Percentiles rank a stretch among this genome's conserved stretches.
phyloP scores from a whole-genome alignment of 441 rosid genomes.

The Brassica hybrid region DNA sequence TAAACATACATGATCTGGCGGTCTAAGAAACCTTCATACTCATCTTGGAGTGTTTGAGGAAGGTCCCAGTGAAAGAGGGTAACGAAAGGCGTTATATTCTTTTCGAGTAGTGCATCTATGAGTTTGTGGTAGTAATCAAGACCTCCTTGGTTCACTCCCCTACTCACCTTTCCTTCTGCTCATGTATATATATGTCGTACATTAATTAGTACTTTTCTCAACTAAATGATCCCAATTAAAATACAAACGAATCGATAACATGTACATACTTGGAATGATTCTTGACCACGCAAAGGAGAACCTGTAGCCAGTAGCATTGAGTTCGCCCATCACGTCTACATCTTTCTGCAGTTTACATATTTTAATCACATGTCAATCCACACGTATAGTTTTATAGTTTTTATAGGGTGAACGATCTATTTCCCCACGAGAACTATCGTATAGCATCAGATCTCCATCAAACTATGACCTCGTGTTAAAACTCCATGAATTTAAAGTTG shows the following conservation, averaged over 20 bases:
- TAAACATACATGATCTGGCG: constrained; percentile 37
- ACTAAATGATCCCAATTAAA: neutral
- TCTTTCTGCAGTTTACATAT: constrained; percentile 24
- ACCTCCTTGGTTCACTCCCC: constrained; percentile 30
- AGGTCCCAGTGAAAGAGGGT: constrained; percentile 45
- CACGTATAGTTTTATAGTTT: too few species aligned
- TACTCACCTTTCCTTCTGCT: constrained; percentile 36
- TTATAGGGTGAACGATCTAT: too few species aligned
- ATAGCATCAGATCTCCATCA: too few species aligned
- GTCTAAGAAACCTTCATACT: constrained; percentile 40
- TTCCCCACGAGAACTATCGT: too few species aligned
- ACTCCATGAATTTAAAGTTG: too few species aligned
- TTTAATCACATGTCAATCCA: neutral
- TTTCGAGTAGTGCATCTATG: neutral
- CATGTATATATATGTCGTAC: neutral
- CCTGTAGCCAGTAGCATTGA: constrained; percentile 29
- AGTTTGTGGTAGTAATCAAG: constrained; percentile 23
- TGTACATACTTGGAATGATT: constrained; percentile 34
- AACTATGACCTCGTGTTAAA: too few species aligned
- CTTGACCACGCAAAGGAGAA: constrained; percentile 41
- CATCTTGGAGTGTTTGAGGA: constrained; percentile 43
- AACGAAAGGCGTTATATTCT: constrained; percentile 33
- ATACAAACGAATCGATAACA: neutral
- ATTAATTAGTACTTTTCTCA: neutral
- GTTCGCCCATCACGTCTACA: constrained; percentile 7